phyloP scores from a whole-genome alignment of 2,329 filamentous ascomycete genomes.

The Chaetomiaceae sp. region DNA sequence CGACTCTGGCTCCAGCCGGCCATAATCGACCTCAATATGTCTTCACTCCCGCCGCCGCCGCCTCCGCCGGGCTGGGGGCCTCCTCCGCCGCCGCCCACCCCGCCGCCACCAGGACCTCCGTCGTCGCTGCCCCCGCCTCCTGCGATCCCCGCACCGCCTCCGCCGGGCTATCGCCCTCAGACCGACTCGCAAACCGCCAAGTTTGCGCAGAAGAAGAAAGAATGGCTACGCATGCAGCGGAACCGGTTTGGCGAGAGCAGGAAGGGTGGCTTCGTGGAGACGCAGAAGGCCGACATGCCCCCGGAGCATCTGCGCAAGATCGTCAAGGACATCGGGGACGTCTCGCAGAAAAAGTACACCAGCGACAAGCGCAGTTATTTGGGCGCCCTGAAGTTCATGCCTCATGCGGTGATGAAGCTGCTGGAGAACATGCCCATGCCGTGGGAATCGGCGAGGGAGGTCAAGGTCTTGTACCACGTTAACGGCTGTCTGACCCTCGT shows the following conservation, averaged over 20 bases:
- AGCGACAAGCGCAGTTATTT: slow-evolving; percentile 98
- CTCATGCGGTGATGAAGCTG: slow-evolving; percentile 92
- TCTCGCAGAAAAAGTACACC: slow-evolving; percentile 98
- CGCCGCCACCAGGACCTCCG: slow-evolving; percentile 40
- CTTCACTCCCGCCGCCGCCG: slow-evolving; percentile 47
- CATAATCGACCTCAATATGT: slow-evolving; percentile 35
- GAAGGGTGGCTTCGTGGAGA: slow-evolving; percentile 93
- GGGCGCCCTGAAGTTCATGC: slow-evolving; percentile 98
- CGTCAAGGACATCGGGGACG: slow-evolving; percentile 96
- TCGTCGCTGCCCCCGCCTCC: slow-evolving; percentile 50
- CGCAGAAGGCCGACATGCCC: slow-evolving; percentile 97
- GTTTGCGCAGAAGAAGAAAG: slow-evolving; percentile 97
- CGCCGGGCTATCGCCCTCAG: slow-evolving; percentile 76
- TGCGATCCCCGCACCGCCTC: slow-evolving; percentile 61
- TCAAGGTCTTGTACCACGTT: slow-evolving; percentile 97
- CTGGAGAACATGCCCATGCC: slow-evolving; percentile 99
- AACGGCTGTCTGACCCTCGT: slow-evolving; percentile 96
- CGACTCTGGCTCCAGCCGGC: slow-evolving; percentile 3
- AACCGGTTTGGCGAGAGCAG: slow-evolving; percentile 96
- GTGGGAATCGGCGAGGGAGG: slow-evolving; percentile 92
- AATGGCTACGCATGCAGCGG: slow-evolving; percentile 89
- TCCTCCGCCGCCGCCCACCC: slow-evolving; percentile 53
- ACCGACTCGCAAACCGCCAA: slow-evolving; percentile 83
- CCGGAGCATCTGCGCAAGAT: slow-evolving; percentile 98
- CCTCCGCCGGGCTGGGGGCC: slow-evolving; percentile 55